A percentile compares a stretch with the other conserved stretches of the same genome.
phyloP scores from a whole-genome alignment of 768 basidiomycete genomes.

The Phanerochaete carnosa region DNA sequence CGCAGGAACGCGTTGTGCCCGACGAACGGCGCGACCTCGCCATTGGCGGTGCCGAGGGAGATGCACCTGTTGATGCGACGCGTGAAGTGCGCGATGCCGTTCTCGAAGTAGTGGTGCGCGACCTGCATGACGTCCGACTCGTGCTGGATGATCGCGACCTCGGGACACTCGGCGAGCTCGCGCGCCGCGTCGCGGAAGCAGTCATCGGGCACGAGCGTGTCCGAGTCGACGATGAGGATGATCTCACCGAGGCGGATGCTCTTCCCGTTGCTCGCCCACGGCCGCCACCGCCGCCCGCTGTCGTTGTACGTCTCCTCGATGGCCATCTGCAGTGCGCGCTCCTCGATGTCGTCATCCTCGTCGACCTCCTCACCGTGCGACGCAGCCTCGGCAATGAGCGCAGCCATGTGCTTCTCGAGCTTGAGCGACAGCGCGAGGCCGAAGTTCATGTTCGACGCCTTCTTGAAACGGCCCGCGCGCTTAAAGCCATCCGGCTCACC shows the following conservation, averaged over 20 bases:
- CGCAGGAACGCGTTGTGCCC: constrained; percentile 89
- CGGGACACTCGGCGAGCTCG: constrained; percentile 77
- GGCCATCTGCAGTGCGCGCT: constrained; percentile 67
- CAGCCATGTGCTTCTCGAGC: constrained; percentile 46
- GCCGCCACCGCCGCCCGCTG: constrained; percentile 55
- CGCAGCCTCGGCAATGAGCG: constrained; percentile 42
- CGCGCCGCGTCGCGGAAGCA: constrained; percentile 89
- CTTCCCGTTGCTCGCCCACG: constrained; percentile 76
- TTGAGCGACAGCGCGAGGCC: constrained; percentile 66
- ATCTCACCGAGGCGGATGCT: constrained; percentile 75
- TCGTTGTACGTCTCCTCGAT: constrained; percentile 69
- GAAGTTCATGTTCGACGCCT: constrained; percentile 92
- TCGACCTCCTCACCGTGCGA: constrained; percentile 34
- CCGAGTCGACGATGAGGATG: constrained; percentile 80
- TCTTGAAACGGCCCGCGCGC: constrained; percentile 89
- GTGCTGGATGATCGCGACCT: constrained; percentile 88
- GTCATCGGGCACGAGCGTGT: constrained; percentile 80
- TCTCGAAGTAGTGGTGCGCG: constrained; percentile 87
- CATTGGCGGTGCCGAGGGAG: constrained; percentile 76
- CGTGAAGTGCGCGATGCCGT: constrained; percentile 86
- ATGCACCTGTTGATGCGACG: constrained; percentile 82
- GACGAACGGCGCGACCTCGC: constrained; percentile 80
- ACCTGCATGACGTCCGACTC: constrained; percentile 94
- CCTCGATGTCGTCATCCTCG: constrained; percentile 57
- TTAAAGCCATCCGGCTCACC: constrained; percentile 61